Evolutionary conservation across 2,329 filamentous ascomycete genomes (phyloP), one percentile per base, ranked within the genome.

Genomic region (Tolypocladium amazonense): DNA sequence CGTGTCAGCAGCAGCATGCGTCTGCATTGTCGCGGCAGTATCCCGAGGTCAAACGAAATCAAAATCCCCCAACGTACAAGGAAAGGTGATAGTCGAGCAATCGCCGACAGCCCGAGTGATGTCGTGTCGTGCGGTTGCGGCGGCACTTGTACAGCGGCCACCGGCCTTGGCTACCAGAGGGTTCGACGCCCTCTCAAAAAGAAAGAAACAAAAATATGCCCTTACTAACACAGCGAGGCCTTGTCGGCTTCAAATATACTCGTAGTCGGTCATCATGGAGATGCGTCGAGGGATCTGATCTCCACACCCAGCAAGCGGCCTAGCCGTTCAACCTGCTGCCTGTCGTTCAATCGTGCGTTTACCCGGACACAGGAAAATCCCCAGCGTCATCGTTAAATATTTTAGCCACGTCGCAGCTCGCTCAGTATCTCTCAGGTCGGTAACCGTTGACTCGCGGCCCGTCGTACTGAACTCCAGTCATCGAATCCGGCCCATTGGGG

Each of bases 391-490:
- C 59, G 52, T 56, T 8, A 56, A 11, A 53, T 20, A 11, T n/a
- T 18, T 18, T 20, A 15, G 23, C 30, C 37, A 5, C 27, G 14
- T 9, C 9, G 33, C 27, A 14, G 20, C 33, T 50, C n/a, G 23
- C 47, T 61, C 66, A 76, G 60, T 73, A 75, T 58, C 73, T 67
- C 52, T 74, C 77, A 59, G 67, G 69, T 50, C 79, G 77, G 64
- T 76, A 83, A 6, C 79, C 79, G 61, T 78, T 79, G 9, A 72
- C 63, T 27, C 77, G 74, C 2, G 79, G 74, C 7, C 74, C 72
- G 35, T 85, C 82, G 57, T 87, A 88, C 67, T 87, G 84, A 7
- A 88, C 83, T 2, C 85, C 85, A 1, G 82, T 85, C 85, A 88
- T 88, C 1, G 82, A 82, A 27, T 87, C 84, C 1, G 84, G 80